Evolutionary conservation across 2,329 filamentous ascomycete species (phyloP), one percentile per base, ranked within the genome.

Genomic region (Pestalotiopsis sp.): DNA sequence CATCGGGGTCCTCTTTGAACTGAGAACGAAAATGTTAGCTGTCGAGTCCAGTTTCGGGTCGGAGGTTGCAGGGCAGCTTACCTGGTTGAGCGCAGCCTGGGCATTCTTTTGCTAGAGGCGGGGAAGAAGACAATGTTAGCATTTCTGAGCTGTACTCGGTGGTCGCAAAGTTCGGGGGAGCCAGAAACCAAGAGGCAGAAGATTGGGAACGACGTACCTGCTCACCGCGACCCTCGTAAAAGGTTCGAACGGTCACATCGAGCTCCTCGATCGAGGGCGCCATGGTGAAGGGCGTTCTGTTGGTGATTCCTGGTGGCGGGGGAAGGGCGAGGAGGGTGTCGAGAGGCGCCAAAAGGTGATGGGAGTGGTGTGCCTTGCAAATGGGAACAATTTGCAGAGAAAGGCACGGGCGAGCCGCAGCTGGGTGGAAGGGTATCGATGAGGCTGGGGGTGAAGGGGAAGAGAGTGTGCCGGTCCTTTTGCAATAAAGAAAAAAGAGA

Each of bases 1-100:
- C 92, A 85, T 99, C 96, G 69, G 95, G 95, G 78, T 98, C 97
- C 85, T 98, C 96, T 83, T 98, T 98, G 88, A 99, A 99, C 93
- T 98, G 71, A 59, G 63, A 70, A 72, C 67, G 23, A 71, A 27
- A 56, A 23, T 36, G 73, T 82, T 69, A 81, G 96, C 92, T 85
- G 99, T 95, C 69, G 95, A 94, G 78, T 98, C 97, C 85, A 98
- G 95, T 83, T 98, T 98, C 88, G 98, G 71, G 62, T 64, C 70
- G 71, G 67, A 17, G 81, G 69, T 80, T 62, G 64, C 62, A 58
- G 64, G 72, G 71, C 73, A 73, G 77, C 88, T 80, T 88, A 95
- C 93, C 89, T 97, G 94, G 83, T 97, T 98, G 79, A 98, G 85
- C 70, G 93, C 91, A 79, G 93, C 92, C 82, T 98, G 94, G 79